Conservation (phyloP, 176 grass and related monocot genomes). For the Hyparrhenia diplandra region DNA sequence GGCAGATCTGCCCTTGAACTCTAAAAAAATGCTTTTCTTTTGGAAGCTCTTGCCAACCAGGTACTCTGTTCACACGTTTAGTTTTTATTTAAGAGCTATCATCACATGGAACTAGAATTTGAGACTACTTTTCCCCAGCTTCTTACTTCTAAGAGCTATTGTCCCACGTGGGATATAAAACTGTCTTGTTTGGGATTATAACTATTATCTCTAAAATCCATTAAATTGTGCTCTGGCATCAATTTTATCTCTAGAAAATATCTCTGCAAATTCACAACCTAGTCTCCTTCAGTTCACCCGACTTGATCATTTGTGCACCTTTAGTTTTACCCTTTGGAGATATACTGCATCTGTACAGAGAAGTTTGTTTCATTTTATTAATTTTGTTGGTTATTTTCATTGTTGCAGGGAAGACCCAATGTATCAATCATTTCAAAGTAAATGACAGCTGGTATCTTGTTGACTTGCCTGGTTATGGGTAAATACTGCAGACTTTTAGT, state of each 20-base stretch:
- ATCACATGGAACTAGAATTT: background rate
- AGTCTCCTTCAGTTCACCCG: background rate
- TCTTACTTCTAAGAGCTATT: background rate
- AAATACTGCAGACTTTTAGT: constrained; percentile 18
- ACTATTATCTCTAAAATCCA: background rate
- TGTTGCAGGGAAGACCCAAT: constrained; percentile 85
- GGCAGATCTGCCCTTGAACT: no score
- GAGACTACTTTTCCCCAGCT: background rate
- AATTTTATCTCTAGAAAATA: background rate
- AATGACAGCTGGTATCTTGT: constrained; percentile 98
- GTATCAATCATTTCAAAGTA: constrained; percentile 97
- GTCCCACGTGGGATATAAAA: background rate
- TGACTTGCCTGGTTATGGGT: constrained; percentile 98
- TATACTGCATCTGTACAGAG: background rate
- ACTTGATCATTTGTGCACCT: constrained; percentile 1
- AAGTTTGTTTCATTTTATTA: background rate
- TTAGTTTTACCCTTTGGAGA: background rate
- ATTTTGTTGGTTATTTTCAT: constrained; percentile 8
- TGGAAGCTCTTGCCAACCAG: background rate
- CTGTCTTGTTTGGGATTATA: background rate
- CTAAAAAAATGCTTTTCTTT: no score
- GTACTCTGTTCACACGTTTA: background rate
- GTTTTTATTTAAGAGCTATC: background rate
- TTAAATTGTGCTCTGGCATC: background rate
- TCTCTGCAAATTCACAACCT: background rate